phyloP scores from a whole-genome alignment of 2,329 filamentous ascomycete species.

The Pseudogymnoascus sp. region DNA sequence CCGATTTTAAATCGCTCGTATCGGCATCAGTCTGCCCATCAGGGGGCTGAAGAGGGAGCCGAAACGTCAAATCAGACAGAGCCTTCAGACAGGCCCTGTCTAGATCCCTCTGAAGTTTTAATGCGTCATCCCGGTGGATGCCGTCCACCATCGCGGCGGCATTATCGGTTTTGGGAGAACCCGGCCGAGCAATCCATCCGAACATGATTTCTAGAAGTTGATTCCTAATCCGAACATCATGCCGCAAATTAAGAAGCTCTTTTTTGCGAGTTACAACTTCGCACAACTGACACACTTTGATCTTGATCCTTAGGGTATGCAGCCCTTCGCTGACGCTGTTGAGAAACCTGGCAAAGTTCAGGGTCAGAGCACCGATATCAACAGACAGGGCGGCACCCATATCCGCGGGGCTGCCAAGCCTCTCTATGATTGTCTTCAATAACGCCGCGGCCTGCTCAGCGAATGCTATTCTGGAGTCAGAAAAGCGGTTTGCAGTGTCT shows the following conservation, averaged over 20 bases:
- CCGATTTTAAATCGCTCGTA: slow-evolving; percentile 60
- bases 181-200: slow-evolving; percentile 58
- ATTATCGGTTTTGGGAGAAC: slow-evolving; percentile 42
- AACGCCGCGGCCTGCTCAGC: slow-evolving; percentile 61
- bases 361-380: slow-evolving; percentile 54
- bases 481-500: slow-evolving; percentile 43
- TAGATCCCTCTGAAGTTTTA: slow-evolving; percentile 55
- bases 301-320: slow-evolving; percentile 56
- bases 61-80: slow-evolving; percentile 59
- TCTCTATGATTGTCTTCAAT: slow-evolving; percentile 56
- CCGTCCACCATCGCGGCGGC: slow-evolving; percentile 31
- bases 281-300: slow-evolving; percentile 61
- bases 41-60: slow-evolving; percentile 57
- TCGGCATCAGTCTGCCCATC: slow-evolving; percentile 60
- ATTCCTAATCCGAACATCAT: slow-evolving; percentile 62
- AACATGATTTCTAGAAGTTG: slow-evolving; percentile 62
- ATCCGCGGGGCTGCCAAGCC: slow-evolving; percentile 56
- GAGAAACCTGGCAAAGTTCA: slow-evolving; percentile 62
- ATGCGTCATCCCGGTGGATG: slow-evolving; percentile 48
- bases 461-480: slow-evolving; percentile 57
- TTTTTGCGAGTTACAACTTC: slow-evolving; percentile 60
- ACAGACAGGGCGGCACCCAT: slow-evolving; percentile 55
- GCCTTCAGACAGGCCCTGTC: slow-evolving; percentile 59
- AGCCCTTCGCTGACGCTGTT: slow-evolving; percentile 50
- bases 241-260: slow-evolving; percentile 59